Evolutionary conservation across 2,329 filamentous ascomycete species (phyloP), one percentile per base, ranked within the genome.

Genomic region (Cladosporium sp.): DNA sequence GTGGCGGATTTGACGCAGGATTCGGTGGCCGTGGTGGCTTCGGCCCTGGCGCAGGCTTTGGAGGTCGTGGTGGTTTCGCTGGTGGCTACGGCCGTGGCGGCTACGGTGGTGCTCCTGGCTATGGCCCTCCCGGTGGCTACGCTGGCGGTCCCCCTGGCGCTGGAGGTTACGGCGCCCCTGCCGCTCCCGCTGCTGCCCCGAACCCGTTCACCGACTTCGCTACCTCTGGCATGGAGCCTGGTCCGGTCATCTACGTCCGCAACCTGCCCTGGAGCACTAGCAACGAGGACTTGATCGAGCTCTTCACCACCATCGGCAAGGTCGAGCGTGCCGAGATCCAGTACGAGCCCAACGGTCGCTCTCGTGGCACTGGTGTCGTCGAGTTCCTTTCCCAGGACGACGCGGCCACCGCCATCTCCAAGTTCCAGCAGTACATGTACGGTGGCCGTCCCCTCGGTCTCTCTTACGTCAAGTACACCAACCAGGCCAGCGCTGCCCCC

Each of bases 281-380:
- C 83, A 98, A 99, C 76, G 95, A 99, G 69, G 95, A 99, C 79
- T 84, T 99, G 30, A 88, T 98, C 66, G 95, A 99, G 78, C 86
- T 99, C 24, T 99, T 99, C 83, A 93, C 91, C 21, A 99, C 95
- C 12, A 99, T 99, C 75, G 95, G 95, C 70, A 97, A 97, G 79
- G 95, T 99, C 67, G 93, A 97, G 75, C 93, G 95, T 74, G 95
- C 95, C n/a, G 95, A 99, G 81, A 98, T 99, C 66, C 95, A 99
- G 80, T 98, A 99, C 76, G 95, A 99, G 79, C 91, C 92, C 4
- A 98, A 96, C 75, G 95, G 95, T 55, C 92, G 95, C 73, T 99
- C 95, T 67, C 91, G 93, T 70, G 95, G 95, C 70, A 95, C 92
- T 67, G 95, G 95, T 77, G 95, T 99, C n/a, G 95, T 99, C 65